Base-by-base conservation (phyloP, 2,329 filamentous ascomycete species). In the Arthrobotrys entomopaga region DNA sequence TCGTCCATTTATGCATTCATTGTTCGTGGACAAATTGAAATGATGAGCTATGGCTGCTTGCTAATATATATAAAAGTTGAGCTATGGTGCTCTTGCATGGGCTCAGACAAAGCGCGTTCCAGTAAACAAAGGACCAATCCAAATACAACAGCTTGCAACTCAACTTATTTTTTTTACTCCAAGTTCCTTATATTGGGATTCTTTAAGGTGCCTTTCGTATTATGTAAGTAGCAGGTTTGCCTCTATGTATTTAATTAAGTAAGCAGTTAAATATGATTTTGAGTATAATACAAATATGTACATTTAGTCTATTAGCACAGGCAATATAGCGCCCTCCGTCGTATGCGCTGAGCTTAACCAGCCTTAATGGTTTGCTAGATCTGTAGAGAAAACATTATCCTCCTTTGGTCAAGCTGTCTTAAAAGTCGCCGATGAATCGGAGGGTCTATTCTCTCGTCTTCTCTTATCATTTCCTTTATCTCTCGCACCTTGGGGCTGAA, bases 1-100 rank as follows among this genome's bases (percentile, higher is more conserved):
- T 65, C 54, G 48, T 73, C 69, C 69, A 73, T 73, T 46, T 50
- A 56, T 57, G 20, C 26, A 10, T 57, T 50, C 19, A 38, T 46
- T n/a, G 2, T 57, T 20, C 16, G 15, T 19, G 54, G 38, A 34
- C 29, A 10, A 34, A 34, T 34, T 34, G 29, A 34, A 34, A 6
- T 22, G 29, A 6, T 34, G 13, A 34, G 48, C 48, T 50, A 50
- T 3, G 10, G 29, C 20, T 20, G 38, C 52, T 34, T 53, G 46
- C n/a, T n/a, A n/a, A n/a, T n/a, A n/a, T n/a, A 50, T 20, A 34
- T 46, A 22, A 38, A 24, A 22, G 13, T 46, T 46, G 42, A 13
- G 34, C 6, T 6, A 13, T 13, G 34, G 13, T 7, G 34, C 34
- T 40, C 13, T 40, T 6, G 34, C n/a, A n/a, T n/a, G n/a, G n/a